Evolutionary conservation across 1,284 basidiomycete genomes (phyloP).

Genomic region (Malassezia psittaci): DNA sequence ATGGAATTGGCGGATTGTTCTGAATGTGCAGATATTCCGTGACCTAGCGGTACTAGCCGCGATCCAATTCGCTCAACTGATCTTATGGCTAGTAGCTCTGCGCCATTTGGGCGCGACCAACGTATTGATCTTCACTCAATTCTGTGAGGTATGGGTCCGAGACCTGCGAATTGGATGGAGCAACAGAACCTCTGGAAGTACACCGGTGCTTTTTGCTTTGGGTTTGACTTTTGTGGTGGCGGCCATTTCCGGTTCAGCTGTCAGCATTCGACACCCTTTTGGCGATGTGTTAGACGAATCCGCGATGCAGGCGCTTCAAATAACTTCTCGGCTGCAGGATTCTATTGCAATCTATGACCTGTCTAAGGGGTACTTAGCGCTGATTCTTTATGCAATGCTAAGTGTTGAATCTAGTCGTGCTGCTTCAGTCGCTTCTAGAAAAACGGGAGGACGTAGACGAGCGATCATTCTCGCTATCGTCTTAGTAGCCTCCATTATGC

Average conservation of each 20-base stretch:
- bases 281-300: slow-evolving; percentile 6
- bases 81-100: slow-evolving; percentile 41
- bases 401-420: slow-evolving; percentile 37
- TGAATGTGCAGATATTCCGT: slow-evolving; percentile 21
- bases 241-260: slow-evolving; percentile 13
- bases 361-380: slow-evolving; percentile 25
- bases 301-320: slow-evolving; percentile 15
- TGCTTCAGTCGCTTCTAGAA: slow-evolving; percentile 21
- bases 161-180: slow-evolving; percentile 27
- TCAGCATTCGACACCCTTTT: slow-evolving; percentile 8
- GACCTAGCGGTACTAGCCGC: slow-evolving; percentile 25
- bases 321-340: slow-evolving; percentile 26
- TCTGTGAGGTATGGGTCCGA: slow-evolving; percentile 43
- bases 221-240: slow-evolving; percentile 27
- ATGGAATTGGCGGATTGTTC: slow-evolving; percentile 35
- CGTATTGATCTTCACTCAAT: slow-evolving; percentile 44
- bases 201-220: slow-evolving; percentile 29
- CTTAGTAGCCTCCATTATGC: slow-evolving; percentile 23
- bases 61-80: slow-evolving; percentile 27
- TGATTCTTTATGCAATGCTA: slow-evolving; percentile 33
- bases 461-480: slow-evolving; percentile 37
- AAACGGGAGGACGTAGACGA: slow-evolving; percentile 34
- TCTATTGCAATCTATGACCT: slow-evolving; percentile 12
- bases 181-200: slow-evolving; percentile 29
- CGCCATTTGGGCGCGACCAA: slow-evolving; percentile 31